Evolutionary conservation across 495 filamentous ascomycete species (phyloP), one percentile per base, ranked within the genome.

Genomic region (Hypoxylon lenormandii): DNA sequence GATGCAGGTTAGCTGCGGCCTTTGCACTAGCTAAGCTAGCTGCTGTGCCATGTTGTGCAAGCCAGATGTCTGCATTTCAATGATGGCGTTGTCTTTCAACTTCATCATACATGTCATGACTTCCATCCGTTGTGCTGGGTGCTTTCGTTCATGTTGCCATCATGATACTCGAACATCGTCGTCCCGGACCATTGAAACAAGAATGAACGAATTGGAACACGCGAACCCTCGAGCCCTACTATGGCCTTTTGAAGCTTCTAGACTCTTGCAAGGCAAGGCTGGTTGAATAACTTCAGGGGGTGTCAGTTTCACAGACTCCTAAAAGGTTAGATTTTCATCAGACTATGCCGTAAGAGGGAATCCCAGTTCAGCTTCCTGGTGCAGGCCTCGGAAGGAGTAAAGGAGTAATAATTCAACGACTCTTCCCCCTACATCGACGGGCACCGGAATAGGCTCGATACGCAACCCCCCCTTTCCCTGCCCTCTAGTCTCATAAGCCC

Each of bases 291-390:
- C 30, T n/a, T n/a, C 42, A 57, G 36, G 57, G 42, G 55, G 54
- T 23, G 16, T 47, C 33, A 40, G 42, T 46, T 36, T 60, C 46
- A 40, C 42, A 28, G 33, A 49, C 19, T 50, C 33, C 8, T 45
- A 60, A 48, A 22, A 46, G 33, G 66, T 47, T 54, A 45, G 33
- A 18, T 26, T 50, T 64, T 54, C 54, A 23, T 56, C 30, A 54
- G 50, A 23, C 60, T 64, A 70, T 64, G 49, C 60, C 66, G 50
- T 30, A 60, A 55, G 21, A 26, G 50, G 67, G 45, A 57, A 66
- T 19, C 21, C 18, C 28, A 68, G 40, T 45, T 61, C 48, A 19
- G 15, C 33, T 52, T 55, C 55, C 49, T 46, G 45, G 56, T 33
- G 56, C 26, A 50, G 43, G 23, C 15, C 30, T 58, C 52, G 55